Base-by-base conservation (phyloP, 345 rosid genomes). In the Orychophragmus violaceus region DNA sequence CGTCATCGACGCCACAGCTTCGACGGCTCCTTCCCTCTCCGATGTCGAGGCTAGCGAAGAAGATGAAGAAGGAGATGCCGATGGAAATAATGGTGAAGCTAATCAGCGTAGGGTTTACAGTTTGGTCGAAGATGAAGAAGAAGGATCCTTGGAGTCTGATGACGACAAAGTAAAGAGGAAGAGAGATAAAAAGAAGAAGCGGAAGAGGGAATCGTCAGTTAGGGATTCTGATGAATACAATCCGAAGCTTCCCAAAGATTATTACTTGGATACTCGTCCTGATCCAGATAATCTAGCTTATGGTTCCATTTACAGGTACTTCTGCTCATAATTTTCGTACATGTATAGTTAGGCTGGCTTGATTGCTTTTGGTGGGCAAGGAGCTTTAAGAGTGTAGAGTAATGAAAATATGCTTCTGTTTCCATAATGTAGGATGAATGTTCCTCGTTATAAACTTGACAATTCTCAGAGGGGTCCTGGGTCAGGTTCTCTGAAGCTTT, bases 201-300 rank as follows among this genome's bases (percentile, higher is more conserved):
- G 78, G 55, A 82, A 68, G 75, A 60, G 78, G 61, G 36, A 82
- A 70, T 72, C 83, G 0, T 73, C 64, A 27, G 83, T 76, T 62
- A 76, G 71, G 74, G 80, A 52, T 56, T 78, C 84, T 83, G 83
- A 76, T 33, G 82, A 72, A 65, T 75, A 81, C 55, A 69, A 62
- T 64, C 6, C 68, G 5, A 83, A 81, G 70, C 86, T 85, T 33
- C 55, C 80, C 6, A 90, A 88, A 74, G 97, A 88, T 73, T 94
- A 90, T 75, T 87, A 78, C 83, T 77, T 94, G 45, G 97, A 90
- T 75, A 80, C 88, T 68, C 92, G 81, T 61, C 95, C 95, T 42
- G 99, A 94, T 74, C 83, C 78, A 3, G 88, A 94, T 78, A 90
- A 88, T 79, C 78, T 90, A 64, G 89, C 84, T 66, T 94, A 82